phyloP scores from a whole-genome alignment of 1,284 basidiomycete species.

The Cutaneotrichosporon cutaneum region DNA sequence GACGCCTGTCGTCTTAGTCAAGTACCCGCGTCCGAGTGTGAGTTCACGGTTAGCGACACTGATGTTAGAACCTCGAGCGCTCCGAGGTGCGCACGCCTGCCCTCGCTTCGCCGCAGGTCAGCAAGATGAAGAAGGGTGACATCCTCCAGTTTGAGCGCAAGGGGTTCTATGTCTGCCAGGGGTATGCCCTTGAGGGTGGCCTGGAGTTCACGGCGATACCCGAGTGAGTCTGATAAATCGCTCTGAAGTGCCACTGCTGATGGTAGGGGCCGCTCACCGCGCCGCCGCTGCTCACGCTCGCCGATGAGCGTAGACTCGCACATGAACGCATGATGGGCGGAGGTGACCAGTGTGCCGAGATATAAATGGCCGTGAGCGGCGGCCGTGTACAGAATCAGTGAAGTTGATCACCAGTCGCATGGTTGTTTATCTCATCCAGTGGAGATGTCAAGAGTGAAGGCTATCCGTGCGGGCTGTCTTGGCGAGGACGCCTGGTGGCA shows the following conservation, averaged over 20 bases:
- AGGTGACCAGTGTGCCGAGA: neutral
- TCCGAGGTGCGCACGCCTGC: neutral
- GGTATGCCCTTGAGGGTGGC: neutral
- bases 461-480: neutral
- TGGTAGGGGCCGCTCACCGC: neutral
- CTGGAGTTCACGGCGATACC: slow-evolving; percentile 5
- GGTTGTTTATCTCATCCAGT: neutral
- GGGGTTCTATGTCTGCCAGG: slow-evolving; percentile 12
- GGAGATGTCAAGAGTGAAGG: neutral
- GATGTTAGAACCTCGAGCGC: neutral
- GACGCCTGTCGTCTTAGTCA: slow-evolving; percentile 3
- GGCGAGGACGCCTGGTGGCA: too few species aligned
- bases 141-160: slow-evolving; percentile 12
- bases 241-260: neutral
- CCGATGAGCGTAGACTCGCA: neutral
- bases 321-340: neutral
- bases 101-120: neutral
- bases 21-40: slow-evolving; percentile 4
- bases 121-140: neutral
- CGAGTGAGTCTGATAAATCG: neutral
- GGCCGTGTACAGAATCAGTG: neutral
- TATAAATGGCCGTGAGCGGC: neutral
- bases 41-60: neutral
- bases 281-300: neutral
- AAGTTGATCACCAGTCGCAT: neutral